Conservation (phyloP, 768 basidiomycete genomes). For the Mycena belliarum region DNA sequence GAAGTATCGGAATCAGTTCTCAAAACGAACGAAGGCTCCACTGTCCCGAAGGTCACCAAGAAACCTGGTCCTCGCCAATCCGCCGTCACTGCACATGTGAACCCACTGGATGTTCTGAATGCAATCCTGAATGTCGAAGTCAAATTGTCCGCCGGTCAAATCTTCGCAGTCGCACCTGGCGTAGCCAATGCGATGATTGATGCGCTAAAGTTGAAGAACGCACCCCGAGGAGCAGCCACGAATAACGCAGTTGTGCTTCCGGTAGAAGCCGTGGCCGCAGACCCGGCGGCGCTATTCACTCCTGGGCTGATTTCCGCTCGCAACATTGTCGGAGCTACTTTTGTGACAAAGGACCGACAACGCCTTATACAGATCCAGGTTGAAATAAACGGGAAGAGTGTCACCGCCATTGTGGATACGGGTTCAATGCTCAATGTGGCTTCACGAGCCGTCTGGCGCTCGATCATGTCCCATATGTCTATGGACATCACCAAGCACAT, state of each 20-base stretch:
- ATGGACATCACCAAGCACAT: constrained; percentile 14
- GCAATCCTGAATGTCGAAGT: no score
- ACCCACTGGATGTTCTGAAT: background rate
- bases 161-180: no score
- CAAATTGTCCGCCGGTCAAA: no score
- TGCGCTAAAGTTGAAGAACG: no score
- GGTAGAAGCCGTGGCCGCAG: no score
- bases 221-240: no score
- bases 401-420: constrained; percentile 10
- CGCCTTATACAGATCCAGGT: constrained; percentile 3
- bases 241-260: no score
- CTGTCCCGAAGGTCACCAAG: background rate
- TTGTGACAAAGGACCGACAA: constrained; percentile 1
- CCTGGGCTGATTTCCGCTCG: no score
- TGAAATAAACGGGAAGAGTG: background rate
- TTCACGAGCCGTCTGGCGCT: background rate
- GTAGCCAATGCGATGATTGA: no score
- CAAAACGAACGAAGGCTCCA: background rate
- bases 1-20: background rate
- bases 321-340: constrained; percentile 3
- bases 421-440: constrained; percentile 16
- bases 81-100: background rate
- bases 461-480: background rate
- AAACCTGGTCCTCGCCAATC: background rate
- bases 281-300: no score